These are phyloP conservation scores for Marasmius tenuissimus DNA, from an alignment of 1,284 basidiomycete genomes.

Conservation along the genomic window DNA sequence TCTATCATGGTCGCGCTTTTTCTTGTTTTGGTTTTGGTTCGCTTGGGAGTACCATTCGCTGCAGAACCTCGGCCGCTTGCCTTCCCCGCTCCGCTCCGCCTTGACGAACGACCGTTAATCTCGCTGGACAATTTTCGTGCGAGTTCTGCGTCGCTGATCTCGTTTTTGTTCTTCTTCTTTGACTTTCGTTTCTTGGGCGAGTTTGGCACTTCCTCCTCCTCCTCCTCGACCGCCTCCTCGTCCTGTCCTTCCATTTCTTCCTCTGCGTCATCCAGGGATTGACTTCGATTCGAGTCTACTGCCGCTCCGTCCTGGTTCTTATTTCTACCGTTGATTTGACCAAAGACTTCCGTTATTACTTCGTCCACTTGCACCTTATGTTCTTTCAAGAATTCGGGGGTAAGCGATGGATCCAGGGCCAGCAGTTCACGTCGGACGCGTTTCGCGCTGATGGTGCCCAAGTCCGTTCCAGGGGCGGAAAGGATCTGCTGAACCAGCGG, in stretches of 20 bases:
- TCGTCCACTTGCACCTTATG: conserved; percentile 59
- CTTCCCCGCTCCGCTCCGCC: conserved; percentile 40
- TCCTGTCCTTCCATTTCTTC: conserved; percentile 32
- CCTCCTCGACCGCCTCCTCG: conserved; percentile 18
- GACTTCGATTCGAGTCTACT: conserved; percentile 26
- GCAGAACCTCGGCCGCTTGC: conserved; percentile 24
- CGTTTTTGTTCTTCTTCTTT: conserved; percentile 35
- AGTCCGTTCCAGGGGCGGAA: conserved; percentile 66
- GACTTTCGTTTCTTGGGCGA: conserved; percentile 36
- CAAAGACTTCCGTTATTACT: conserved; percentile 61
- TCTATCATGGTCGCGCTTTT: conserved; percentile 59
- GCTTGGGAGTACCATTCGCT: conserved; percentile 41
- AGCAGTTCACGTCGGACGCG: conserved; percentile 69
- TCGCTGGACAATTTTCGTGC: conserved; percentile 71
- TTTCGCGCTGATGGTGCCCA: conserved; percentile 74
- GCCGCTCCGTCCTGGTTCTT: conserved; percentile 25
- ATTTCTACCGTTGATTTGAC: conserved; percentile 46
- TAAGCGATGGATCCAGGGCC: conserved; percentile 49
- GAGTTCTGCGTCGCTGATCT: conserved; percentile 61
- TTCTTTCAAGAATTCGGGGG: conserved; percentile 54
- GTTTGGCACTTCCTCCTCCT: conserved; percentile 28
- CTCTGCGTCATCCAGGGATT: conserved; percentile 25
- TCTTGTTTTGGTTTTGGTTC: conserved; percentile 35
- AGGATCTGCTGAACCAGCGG: conserved; percentile 66
- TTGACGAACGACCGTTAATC: conserved; percentile 60